phyloP scores from a whole-genome alignment of 495 filamentous ascomycete genomes.

The Cryomyces minteri region DNA sequence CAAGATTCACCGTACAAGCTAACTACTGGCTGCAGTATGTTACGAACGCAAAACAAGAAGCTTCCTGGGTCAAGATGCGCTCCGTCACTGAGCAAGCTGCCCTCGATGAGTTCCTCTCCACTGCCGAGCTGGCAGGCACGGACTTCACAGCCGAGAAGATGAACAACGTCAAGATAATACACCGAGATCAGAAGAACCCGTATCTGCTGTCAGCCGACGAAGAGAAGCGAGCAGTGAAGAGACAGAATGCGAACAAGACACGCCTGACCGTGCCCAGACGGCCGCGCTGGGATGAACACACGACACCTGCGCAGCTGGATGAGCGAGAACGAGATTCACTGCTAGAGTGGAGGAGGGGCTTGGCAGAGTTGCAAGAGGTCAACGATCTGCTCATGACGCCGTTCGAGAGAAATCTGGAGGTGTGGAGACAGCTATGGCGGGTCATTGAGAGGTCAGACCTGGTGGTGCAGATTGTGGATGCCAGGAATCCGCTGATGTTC shows the following conservation, averaged over 20 bases:
- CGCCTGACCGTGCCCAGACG: constrained; percentile 78
- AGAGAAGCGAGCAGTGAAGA: constrained; percentile 55
- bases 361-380: constrained; percentile 84
- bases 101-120: constrained; percentile 70
- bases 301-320: constrained; percentile 69
- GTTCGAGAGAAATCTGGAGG: constrained; percentile 93
- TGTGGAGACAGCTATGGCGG: constrained; percentile 97
- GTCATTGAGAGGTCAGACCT: constrained; percentile 95
- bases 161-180: constrained; percentile 97
- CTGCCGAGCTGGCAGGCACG: constrained; percentile 87
- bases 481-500: constrained; percentile 85
- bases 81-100: constrained; percentile 94
- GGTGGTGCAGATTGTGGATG: constrained; percentile 97
- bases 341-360: constrained; percentile 71
- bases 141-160: constrained; percentile 99
- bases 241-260: constrained; percentile 60
- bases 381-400: constrained; percentile 94
- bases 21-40: constrained; percentile 12
- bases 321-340: constrained; percentile 61
- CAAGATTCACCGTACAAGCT: not conserved
- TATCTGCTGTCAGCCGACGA: constrained; percentile 81
- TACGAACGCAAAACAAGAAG: constrained; percentile 44
- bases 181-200: constrained; percentile 85
- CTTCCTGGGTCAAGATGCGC: constrained; percentile 88
- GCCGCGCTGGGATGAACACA: constrained; percentile 71